Evolutionary conservation across 2,329 filamentous ascomycete genomes (phyloP).

Genomic region (Ceratocystis ficicola): DNA sequence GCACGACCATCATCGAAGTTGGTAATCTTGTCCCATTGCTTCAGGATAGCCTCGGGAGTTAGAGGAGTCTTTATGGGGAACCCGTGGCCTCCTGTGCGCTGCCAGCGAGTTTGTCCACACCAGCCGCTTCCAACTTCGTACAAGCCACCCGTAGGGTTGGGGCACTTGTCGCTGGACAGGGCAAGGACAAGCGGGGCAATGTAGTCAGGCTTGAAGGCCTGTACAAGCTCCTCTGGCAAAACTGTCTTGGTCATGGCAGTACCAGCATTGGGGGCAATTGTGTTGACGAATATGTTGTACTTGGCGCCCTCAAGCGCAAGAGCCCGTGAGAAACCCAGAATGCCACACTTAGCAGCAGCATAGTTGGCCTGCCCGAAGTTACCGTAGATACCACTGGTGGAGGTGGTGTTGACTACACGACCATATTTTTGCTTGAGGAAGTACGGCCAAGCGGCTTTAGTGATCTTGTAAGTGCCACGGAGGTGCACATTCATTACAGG

Average conservation of each 20-base stretch:
- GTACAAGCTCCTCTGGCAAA: slow-evolving; percentile 92
- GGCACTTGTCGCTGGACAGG: slow-evolving; percentile 74
- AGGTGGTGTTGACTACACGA: slow-evolving; percentile 91
- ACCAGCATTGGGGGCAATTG: slow-evolving; percentile 92
- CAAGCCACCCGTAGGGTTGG: slow-evolving; percentile 70
- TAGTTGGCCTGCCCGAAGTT: slow-evolving; percentile 99
- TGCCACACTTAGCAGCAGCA: slow-evolving; percentile 78
- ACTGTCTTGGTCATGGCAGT: slow-evolving; percentile 91
- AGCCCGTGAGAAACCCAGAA: slow-evolving; percentile 87
- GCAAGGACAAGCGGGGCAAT: slow-evolving; percentile 86
- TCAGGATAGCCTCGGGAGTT: slow-evolving; percentile 71
- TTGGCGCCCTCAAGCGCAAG: slow-evolving; percentile 87
- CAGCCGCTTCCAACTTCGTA: slow-evolving; percentile 95
- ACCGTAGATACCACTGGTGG: slow-evolving; percentile 93
- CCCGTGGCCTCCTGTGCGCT: slow-evolving; percentile 74
- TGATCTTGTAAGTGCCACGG: slow-evolving; percentile 88
- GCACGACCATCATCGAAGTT: slow-evolving; percentile 80
- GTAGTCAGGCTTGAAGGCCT: slow-evolving; percentile 98
- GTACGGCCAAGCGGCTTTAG: slow-evolving; percentile 94
- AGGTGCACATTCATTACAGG: slow-evolving; percentile 86
- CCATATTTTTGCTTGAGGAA: slow-evolving; percentile 99
- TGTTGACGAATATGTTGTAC: slow-evolving; percentile 98
- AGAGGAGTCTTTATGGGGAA: slow-evolving; percentile 80
- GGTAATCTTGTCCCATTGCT: slow-evolving; percentile 64
- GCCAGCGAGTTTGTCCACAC: slow-evolving; percentile 86